Conservation (phyloP, 2,329 filamentous ascomycete species). For the Cladorrhinum sp. region DNA sequence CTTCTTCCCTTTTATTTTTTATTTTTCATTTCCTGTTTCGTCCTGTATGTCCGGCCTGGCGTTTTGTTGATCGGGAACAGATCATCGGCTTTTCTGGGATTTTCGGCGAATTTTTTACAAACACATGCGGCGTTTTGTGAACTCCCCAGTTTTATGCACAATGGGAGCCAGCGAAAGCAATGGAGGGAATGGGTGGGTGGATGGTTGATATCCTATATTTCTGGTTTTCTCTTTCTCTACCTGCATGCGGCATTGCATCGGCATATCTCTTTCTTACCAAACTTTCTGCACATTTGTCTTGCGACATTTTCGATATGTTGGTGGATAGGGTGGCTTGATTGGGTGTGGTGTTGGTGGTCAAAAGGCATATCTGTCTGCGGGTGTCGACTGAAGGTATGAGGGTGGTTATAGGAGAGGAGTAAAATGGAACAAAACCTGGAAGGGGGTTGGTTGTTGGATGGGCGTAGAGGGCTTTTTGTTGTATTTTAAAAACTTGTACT, state of each 20-base stretch:
- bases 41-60: not conserved
- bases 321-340: not conserved
- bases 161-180: not conserved
- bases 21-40: not conserved
- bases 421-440: not conserved
- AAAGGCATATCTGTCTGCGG: not conserved
- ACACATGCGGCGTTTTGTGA: not conserved
- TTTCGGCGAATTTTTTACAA: not conserved
- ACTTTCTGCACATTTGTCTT: slow-evolving; percentile 1
- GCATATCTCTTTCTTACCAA: slow-evolving; percentile 19
- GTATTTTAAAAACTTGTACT: slow-evolving; percentile 13
- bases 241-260: slow-evolving; percentile 20
- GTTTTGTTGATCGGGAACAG: not conserved
- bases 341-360: not conserved
- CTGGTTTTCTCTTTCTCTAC: not conserved
- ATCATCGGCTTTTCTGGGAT: not conserved
- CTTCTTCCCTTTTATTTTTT: not conserved
- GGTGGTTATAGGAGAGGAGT: not conserved
- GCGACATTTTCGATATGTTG: not conserved
- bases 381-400: not conserved
- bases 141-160: not conserved
- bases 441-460: not conserved
- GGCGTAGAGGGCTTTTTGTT: not conserved
- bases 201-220: not conserved
- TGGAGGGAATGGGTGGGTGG: slow-evolving; percentile 6